These are phyloP conservation scores for Cucurbita argyrosperma DNA, from an alignment of 306 rosid species.

Conservation along the genomic window DNA sequence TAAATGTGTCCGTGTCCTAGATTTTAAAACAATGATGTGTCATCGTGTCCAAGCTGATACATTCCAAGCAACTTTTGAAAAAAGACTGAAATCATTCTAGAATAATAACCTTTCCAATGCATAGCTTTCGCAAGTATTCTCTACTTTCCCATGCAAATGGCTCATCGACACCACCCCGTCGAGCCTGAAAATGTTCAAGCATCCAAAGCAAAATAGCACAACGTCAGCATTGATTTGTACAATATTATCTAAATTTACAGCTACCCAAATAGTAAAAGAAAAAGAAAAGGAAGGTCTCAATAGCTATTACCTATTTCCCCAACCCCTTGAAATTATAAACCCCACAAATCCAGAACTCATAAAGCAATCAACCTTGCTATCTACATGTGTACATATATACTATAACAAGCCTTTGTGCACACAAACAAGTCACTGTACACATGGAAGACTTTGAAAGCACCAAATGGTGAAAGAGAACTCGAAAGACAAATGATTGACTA, in stretches of 20 bases:
- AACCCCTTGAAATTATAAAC: not conserved
- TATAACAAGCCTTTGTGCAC: not conserved
- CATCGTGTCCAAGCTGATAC: not conserved
- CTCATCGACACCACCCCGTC: slow-evolving; percentile 78
- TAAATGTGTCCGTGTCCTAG: too few relatives aligned
- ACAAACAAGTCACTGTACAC: not conserved
- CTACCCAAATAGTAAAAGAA: not conserved
- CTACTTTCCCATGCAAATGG: slow-evolving; percentile 98
- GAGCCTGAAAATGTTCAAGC: slow-evolving; percentile 34
- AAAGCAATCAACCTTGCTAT: not conserved
- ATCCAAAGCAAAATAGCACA: not conserved
- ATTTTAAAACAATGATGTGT: too few relatives aligned
- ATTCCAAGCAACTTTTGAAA: not conserved
- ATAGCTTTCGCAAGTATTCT: slow-evolving; percentile 73
- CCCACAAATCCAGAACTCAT: not conserved
- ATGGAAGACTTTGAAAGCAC: not conserved
- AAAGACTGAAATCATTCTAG: not conserved
- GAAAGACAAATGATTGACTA: not conserved
- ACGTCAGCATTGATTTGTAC: not conserved
- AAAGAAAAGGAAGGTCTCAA: not conserved
- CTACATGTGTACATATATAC: not conserved
- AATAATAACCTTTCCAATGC: slow-evolving; percentile 66
- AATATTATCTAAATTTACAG: not conserved
- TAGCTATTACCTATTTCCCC: not conserved
- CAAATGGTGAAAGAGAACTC: not conserved